These are phyloP conservation scores for Fusarium newnesense DNA, from an alignment of 2,329 filamentous ascomycete species.

Conservation along the genomic window DNA sequence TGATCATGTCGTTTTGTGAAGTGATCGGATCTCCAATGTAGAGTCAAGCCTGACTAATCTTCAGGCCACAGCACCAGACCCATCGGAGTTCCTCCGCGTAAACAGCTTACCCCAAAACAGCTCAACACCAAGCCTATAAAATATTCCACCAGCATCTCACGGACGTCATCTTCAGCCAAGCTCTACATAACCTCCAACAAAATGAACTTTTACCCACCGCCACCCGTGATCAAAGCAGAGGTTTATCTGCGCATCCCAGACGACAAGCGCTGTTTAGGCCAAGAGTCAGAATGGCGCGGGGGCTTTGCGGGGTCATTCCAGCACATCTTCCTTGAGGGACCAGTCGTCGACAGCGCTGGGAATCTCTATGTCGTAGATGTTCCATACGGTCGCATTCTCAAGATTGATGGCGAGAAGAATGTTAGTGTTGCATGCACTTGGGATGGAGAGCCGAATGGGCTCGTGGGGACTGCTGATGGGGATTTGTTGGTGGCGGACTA, in stretches of 20 bases:
- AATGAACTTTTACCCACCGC: slow-evolving; percentile 52
- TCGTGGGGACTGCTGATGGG: slow-evolving; percentile 49
- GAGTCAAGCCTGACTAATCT: not conserved
- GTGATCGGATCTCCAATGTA: rapidly evolving
- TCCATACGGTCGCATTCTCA: slow-evolving; percentile 53
- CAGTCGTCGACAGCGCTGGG: slow-evolving; percentile 46
- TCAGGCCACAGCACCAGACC: not conserved
- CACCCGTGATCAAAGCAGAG: slow-evolving; percentile 48
- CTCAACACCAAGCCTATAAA: not conserved
- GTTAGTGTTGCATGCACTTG: slow-evolving; percentile 47
- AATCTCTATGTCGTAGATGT: slow-evolving; percentile 53
- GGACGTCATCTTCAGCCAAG: rapidly evolving
- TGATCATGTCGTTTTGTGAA: no score
- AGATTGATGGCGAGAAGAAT: slow-evolving; percentile 45
- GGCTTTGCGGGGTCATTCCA: slow-evolving; percentile 48
- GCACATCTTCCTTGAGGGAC: slow-evolving; percentile 55
- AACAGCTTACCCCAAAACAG: not conserved
- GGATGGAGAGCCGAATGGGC: slow-evolving; percentile 55
- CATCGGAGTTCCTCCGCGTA: not conserved
- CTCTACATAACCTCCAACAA: rapidly evolving
- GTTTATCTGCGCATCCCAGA: slow-evolving; percentile 51
- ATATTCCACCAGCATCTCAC: rapidly evolving
- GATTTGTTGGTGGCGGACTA: slow-evolving; percentile 53
- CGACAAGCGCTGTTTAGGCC: slow-evolving; percentile 45
- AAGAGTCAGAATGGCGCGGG: slow-evolving; percentile 53